Conservation (phyloP, 2,329 filamentous ascomycete genomes). For the Xylariaceae sp. region DNA sequence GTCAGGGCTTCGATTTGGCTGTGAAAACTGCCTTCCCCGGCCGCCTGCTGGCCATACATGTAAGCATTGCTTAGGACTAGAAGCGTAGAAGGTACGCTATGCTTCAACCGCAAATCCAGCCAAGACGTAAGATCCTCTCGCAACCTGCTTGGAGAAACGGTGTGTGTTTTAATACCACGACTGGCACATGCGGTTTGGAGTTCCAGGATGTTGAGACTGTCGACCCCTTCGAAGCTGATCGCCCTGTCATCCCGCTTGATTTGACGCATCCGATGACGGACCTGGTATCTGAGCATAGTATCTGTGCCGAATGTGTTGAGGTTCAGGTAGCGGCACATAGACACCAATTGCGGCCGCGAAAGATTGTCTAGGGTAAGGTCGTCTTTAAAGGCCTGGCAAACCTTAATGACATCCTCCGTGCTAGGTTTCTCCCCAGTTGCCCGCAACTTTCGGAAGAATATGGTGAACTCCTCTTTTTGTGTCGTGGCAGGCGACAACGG, state of each 20-base stretch:
- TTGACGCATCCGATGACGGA: constrained; percentile 96
- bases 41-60: constrained; percentile 72
- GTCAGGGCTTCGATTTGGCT: constrained; percentile 91
- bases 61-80: constrained; percentile 96
- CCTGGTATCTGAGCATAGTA: constrained; percentile 94
- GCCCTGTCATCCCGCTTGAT: constrained; percentile 97
- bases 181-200: constrained; percentile 88
- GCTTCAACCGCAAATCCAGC: constrained; percentile 88
- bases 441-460: constrained; percentile 95
- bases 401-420: constrained; percentile 89
- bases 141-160: constrained; percentile 81
- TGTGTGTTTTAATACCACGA: constrained; percentile 87
- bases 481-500: constrained; percentile 79
- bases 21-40: constrained; percentile 76
- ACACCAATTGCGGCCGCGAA: constrained; percentile 89
- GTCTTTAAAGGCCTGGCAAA: constrained; percentile 98
- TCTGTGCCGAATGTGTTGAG: constrained; percentile 96
- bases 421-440: constrained; percentile 88
- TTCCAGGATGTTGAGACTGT: constrained; percentile 87
- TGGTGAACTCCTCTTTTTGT: constrained; percentile 87
- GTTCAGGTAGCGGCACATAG: constrained; percentile 98
- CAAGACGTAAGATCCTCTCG: constrained; percentile 88
- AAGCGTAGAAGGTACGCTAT: constrained; percentile 93
- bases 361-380: constrained; percentile 96
- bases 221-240: constrained; percentile 90